Percentiles rank a stretch among this genome's conserved stretches.
phyloP scores from a whole-genome alignment of 495 filamentous ascomycete species.

The Tetracladium setigerum region DNA sequence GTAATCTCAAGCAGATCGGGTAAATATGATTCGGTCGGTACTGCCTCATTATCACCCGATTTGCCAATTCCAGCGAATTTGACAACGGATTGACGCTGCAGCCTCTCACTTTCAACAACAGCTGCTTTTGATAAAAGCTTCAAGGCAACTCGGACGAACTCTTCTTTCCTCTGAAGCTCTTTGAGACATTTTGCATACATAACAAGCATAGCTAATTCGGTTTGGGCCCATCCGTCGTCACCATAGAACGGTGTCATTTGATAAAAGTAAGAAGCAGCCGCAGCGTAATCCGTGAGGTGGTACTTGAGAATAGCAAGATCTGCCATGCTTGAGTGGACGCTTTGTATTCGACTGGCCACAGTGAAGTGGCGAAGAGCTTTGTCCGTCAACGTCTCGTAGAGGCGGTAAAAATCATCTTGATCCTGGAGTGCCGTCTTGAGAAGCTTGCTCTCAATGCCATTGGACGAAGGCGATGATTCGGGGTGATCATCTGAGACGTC shows the following conservation, averaged over 20 bases:
- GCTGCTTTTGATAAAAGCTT: conserved; percentile 70
- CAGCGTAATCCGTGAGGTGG: conserved; percentile 59
- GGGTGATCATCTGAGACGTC: conserved; percentile 8
- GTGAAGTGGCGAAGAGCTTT: conserved; percentile 66
- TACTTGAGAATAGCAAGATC: conserved; percentile 84
- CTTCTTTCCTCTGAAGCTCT: conserved; percentile 64
- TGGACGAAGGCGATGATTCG: conserved; percentile 10
- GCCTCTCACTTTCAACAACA: conserved; percentile 40
- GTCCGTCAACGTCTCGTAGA: conserved; percentile 66
- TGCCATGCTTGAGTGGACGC: conserved; percentile 66
- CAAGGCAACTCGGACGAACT: conserved; percentile 69
- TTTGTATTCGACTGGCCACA: conserved; percentile 66
- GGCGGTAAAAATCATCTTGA: conserved; percentile 44
- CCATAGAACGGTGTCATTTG: conserved; percentile 78
- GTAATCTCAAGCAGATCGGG: conserved; percentile 59
- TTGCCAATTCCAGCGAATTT: conserved; percentile 12
- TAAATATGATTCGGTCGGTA: conserved; percentile 54
- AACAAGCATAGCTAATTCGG: conserved; percentile 76
- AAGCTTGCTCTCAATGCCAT: conserved; percentile 43
- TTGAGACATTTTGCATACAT: conserved; percentile 83
- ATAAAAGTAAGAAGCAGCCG: conserved; percentile 73
- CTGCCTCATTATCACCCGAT: conserved; percentile 44
- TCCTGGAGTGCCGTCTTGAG: conserved; percentile 42
- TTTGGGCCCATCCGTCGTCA: conserved; percentile 66
- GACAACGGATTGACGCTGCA: conserved; percentile 31